These are phyloP conservation scores for Aspergillus tanneri DNA, from an alignment of 2,329 filamentous ascomycete genomes.

Conservation along the genomic window DNA sequence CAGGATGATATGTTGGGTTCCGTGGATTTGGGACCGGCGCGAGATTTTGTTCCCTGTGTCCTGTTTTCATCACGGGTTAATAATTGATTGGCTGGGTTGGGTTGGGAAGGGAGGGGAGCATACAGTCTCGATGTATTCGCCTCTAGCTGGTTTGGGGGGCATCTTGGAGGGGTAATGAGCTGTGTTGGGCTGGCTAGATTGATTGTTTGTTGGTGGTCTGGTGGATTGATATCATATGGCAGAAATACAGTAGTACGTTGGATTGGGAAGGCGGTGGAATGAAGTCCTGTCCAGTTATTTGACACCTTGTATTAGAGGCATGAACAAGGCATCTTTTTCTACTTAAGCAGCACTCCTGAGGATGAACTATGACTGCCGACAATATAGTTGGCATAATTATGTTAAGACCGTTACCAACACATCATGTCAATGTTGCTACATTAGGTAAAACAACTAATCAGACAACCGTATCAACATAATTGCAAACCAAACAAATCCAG, in stretches of 20 bases:
- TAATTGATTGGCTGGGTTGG: constrained; percentile 5
- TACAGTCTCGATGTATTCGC: constrained; percentile 97
- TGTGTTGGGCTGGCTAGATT: neutral
- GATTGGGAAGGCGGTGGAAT: neutral
- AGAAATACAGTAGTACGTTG: too few species aligned
- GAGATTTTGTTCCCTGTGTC: constrained; percentile 99
- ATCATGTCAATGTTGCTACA: too few species aligned
- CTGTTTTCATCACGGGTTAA: constrained; percentile 46
- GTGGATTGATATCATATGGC: too few species aligned
- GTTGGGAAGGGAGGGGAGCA: constrained; percentile 23
- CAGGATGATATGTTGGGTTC: constrained; percentile 96
- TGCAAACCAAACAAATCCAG: neutral
- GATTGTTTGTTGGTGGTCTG: neutral
- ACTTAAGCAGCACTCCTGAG: too few species aligned
- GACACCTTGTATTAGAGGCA: too few species aligned
- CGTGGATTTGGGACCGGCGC: constrained; percentile 84
- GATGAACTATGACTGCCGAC: too few species aligned
- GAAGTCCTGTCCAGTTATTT: too few species aligned
- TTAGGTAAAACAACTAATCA: too few species aligned
- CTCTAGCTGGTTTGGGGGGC: constrained; percentile 75
- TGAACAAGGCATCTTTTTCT: too few species aligned
- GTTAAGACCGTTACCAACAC: too few species aligned
- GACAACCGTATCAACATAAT: too few species aligned
- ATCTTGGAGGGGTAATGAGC: constrained; percentile 46
- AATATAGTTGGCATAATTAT: too few species aligned